Percentiles rank a stretch among this genome's conserved stretches.
phyloP scores from a whole-genome alignment of 1,139 yeast species.

The Kurtzmaniella natalensis region DNA sequence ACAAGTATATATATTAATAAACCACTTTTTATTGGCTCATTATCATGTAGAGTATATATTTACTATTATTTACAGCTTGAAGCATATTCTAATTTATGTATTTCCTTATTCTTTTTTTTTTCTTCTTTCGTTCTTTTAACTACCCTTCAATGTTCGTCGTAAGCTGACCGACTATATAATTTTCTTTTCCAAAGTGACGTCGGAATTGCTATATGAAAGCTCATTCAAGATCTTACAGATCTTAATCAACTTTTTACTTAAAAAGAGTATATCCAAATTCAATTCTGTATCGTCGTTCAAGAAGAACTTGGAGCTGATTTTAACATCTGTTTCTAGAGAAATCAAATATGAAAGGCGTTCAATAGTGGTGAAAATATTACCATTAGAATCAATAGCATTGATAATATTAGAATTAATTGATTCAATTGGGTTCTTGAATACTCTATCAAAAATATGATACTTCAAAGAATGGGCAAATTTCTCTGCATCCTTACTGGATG shows the following conservation, averaged over 20 bases:
- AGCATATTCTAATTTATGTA: no score
- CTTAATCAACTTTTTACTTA: conserved; percentile 39
- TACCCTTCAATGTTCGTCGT: no score
- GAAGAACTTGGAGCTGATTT: conserved; percentile 36
- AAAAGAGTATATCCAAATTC: conserved; percentile 26
- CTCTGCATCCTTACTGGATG: conserved; percentile 13
- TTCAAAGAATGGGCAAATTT: conserved; percentile 32
- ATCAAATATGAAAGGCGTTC: conserved; percentile 31
- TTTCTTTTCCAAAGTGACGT: conserved; percentile 16
- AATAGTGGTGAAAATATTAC: conserved; percentile 30
- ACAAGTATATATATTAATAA: no score
- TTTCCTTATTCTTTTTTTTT: no score
- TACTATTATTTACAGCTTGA: no score
- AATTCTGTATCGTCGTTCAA: conserved; percentile 30
- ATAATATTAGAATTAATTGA: conserved; percentile 25
- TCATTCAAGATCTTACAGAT: conserved; percentile 42
- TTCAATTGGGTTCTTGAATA: conserved; percentile 19
- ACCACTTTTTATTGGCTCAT: no score
- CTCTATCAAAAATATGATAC: conserved; percentile 26
- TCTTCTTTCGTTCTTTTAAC: no score
- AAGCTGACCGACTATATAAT: no score
- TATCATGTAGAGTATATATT: no score
- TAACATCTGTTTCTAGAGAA: conserved; percentile 34
- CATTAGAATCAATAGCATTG: conserved; percentile 21
- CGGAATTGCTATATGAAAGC: conserved; percentile 26